These are phyloP conservation scores for Arthroderma uncinatum DNA, from an alignment of 2,329 filamentous ascomycete genomes.

Conservation along the genomic window DNA sequence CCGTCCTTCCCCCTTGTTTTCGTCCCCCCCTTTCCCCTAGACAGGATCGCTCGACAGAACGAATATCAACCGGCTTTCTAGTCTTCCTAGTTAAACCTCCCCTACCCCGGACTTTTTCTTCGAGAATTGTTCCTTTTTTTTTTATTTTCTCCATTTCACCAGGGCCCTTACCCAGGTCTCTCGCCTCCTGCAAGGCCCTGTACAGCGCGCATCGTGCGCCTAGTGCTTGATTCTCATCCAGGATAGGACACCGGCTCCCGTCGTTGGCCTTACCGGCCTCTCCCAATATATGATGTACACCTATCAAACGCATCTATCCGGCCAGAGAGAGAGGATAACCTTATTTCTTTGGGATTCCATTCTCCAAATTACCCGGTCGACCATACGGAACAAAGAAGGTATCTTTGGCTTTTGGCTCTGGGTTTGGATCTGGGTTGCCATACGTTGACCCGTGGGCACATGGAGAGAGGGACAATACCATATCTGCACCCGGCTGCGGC, in stretches of 20 bases:
- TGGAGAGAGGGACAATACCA: too few relatives aligned
- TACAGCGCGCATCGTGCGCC: not conserved
- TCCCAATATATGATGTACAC: not conserved
- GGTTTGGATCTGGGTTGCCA: not conserved
- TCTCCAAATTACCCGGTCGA: not conserved
- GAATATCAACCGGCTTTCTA: too few relatives aligned
- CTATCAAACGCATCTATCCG: not conserved
- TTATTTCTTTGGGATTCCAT: not conserved
- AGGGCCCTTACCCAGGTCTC: not conserved
- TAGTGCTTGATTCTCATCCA: not conserved
- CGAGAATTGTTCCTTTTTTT: not conserved
- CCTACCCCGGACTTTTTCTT: not conserved
- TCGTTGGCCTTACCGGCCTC: not conserved
- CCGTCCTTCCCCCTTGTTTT: not conserved
- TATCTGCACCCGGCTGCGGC: too few relatives aligned
- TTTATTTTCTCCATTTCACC: not conserved
- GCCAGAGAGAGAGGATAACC: not conserved
- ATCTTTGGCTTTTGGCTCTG: not conserved
- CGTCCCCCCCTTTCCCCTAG: not conserved
- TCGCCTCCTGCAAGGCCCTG: not conserved
- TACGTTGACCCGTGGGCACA: too few relatives aligned
- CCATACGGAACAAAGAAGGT: not conserved
- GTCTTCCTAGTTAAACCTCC: too few relatives aligned
- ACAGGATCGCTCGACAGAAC: too few relatives aligned
- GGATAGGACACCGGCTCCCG: not conserved